These are phyloP conservation scores for Macrocybe gigantea DNA, from an alignment of 768 basidiomycete species.

Conservation along the genomic window DNA sequence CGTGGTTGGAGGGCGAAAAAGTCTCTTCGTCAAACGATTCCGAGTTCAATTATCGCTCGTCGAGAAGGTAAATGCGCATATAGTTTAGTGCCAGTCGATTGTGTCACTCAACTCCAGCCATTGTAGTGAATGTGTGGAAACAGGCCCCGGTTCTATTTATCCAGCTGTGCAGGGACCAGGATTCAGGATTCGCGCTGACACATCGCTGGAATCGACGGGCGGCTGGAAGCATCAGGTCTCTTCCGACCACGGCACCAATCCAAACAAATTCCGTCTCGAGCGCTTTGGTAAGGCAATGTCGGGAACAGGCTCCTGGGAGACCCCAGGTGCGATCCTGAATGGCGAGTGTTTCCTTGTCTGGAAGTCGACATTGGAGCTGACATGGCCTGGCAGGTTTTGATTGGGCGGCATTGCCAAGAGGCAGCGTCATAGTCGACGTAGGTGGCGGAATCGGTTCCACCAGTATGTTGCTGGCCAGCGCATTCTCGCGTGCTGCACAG, in stretches of 20 bases:
- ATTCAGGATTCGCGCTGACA: no score
- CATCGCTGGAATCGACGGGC: no score
- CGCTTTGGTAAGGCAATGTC: constrained; percentile 76
- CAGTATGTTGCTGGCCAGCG: constrained; percentile 31
- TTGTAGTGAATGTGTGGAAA: constrained; percentile 10
- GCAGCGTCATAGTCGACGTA: constrained; percentile 56
- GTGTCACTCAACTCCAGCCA: not conserved
- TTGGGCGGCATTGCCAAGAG: constrained; percentile 46
- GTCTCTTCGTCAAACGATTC: not conserved
- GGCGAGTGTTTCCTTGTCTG: constrained; percentile 26
- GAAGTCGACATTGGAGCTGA: not conserved
- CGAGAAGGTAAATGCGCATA: no score
- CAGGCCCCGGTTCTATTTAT: constrained; percentile 10
- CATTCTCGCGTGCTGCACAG: constrained; percentile 18
- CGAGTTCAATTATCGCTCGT: not conserved
- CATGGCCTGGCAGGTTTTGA: constrained; percentile 41
- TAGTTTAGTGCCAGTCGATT: constrained; percentile 1
- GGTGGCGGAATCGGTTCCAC: constrained; percentile 63
- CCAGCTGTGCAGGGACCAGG: not conserved
- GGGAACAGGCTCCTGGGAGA: constrained; percentile 68
- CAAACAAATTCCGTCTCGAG: constrained; percentile 50
- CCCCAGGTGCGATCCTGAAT: constrained; percentile 49
- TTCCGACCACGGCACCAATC: constrained; percentile 14
- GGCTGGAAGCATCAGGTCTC: no score
- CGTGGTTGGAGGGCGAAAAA: constrained; percentile 64